These are phyloP conservation scores for Sporothrix pseudoabietina DNA, from an alignment of 2,329 filamentous ascomycete genomes.

Conservation along the genomic window DNA sequence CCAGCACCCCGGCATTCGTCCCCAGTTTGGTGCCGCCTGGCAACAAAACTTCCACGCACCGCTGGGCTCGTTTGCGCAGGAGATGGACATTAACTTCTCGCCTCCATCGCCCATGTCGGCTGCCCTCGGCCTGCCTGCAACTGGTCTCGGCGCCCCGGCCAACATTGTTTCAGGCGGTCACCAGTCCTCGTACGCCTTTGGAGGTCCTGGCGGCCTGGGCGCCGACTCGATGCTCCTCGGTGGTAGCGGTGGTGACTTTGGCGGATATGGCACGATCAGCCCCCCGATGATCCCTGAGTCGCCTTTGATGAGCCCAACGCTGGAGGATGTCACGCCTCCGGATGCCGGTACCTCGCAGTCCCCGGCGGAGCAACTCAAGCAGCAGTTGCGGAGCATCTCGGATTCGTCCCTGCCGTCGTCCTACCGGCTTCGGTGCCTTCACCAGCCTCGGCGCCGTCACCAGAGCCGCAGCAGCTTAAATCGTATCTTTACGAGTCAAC, in stretches of 20 bases:
- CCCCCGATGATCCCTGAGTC: slow-evolving; percentile 34
- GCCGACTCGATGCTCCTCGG: slow-evolving; percentile 24
- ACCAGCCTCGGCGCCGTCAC: slow-evolving; percentile 37
- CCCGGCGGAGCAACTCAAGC: slow-evolving; percentile 37
- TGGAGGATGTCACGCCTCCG: slow-evolving; percentile 21
- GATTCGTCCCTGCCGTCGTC: slow-evolving; percentile 37
- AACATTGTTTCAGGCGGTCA: slow-evolving; percentile 31
- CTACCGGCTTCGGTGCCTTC: slow-evolving; percentile 37
- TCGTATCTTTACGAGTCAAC: slow-evolving; percentile 37
- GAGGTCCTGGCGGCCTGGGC: slow-evolving; percentile 18
- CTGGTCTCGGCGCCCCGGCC: slow-evolving; percentile 31
- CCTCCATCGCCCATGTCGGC: slow-evolving; percentile 35
- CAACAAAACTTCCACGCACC: slow-evolving; percentile 35
- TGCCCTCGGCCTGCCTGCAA: slow-evolving; percentile 26
- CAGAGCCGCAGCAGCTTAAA: slow-evolving; percentile 39
- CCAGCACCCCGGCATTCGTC: slow-evolving; percentile 36
- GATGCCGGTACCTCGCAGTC: slow-evolving; percentile 34
- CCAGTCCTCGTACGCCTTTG: slow-evolving; percentile 32
- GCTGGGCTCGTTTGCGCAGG: slow-evolving; percentile 33
- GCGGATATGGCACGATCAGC: slow-evolving; percentile 33
- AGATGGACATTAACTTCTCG: slow-evolving; percentile 35
- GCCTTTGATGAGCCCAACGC: slow-evolving; percentile 34
- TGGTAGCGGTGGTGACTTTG: slow-evolving; percentile 16
- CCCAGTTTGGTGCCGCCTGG: slow-evolving; percentile 36
- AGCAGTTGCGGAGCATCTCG: slow-evolving; percentile 38